Evolutionary conservation across 2,329 filamentous ascomycete species (phyloP).

Genomic region (Pseudocercospora cruenta): DNA sequence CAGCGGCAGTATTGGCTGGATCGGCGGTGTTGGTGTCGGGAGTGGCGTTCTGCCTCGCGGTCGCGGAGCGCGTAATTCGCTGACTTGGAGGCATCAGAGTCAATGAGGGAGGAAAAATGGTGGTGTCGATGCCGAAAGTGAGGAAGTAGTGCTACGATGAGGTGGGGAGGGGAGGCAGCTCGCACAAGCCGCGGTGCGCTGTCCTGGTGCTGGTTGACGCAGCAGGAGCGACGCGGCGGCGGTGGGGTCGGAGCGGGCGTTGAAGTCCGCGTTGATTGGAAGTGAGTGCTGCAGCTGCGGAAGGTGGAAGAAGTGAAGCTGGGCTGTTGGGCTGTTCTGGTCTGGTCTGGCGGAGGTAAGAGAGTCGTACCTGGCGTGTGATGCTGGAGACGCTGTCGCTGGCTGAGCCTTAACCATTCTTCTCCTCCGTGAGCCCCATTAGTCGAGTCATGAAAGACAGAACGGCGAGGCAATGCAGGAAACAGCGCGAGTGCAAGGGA

Average conservation of each 20-base stretch:
- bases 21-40: conserved; percentile 40
- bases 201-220: conserved; percentile 4
- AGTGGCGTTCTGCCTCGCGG: conserved; percentile 72
- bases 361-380: conserved; percentile 12
- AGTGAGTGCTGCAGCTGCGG: not conserved
- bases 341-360: not conserved
- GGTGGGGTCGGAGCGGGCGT: not conserved
- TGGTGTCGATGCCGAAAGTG: not conserved
- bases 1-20: conserved; percentile 36
- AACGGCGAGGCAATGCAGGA: not conserved
- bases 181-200: conserved; percentile 9
- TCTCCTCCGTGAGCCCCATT: conserved; percentile 8
- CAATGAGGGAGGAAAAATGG: conserved; percentile 21
- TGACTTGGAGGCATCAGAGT: conserved; percentile 33
- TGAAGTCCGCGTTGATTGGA: not conserved
- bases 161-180: conserved; percentile 4
- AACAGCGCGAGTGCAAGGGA: not conserved
- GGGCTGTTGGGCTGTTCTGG: not conserved
- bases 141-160: conserved; percentile 3
- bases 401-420: conserved; percentile 9
- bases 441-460: conserved; percentile 7
- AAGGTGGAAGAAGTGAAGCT: not conserved
- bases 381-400: conserved; percentile 8
- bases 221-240: conserved; percentile 6
- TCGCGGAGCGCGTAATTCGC: conserved; percentile 31